Evolutionary conservation across 2,329 filamentous ascomycete genomes (phyloP), one percentile per base, ranked within the genome.

Genomic region (Colletotrichum sp.): DNA sequence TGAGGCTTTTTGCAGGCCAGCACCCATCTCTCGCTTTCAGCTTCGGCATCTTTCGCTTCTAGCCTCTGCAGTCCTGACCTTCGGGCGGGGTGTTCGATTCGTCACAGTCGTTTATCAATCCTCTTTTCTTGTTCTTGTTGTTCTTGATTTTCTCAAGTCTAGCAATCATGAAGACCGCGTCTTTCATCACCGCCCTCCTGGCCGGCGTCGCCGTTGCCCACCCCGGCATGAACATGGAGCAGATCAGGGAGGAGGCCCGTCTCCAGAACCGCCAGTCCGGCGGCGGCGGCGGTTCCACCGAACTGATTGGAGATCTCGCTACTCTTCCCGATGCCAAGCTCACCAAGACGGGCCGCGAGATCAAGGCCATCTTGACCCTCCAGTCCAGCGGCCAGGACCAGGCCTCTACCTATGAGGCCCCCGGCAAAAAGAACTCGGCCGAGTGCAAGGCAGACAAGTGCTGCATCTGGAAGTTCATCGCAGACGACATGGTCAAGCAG

Each of bases 381-480:
- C 34, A 73, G 60, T 80, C 79, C 7, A 81, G 80, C 15, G 79
- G 80, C 68, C 79, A 81, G 8, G 81, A 80, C 48, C 26, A 64
- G 24, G 48, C 55, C 0, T 65, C 67, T 16, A 66, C 59, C 18
- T 78, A 76, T 44, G 71, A 75, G 12, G 71, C 75, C 2, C 80
- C 82, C 34, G 65, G 79, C 8, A 28, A 24, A 2, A 75, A 71
- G 39, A 80, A 79, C 36, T 81, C 83, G 8, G 66, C 76, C 2
- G 80, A 79, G 2, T 87, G 85, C 77, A 79, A 78, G 48, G 75
- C 80, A 22, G 86, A 88, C 64, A 84, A 85, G 2, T 88, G 87
- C 80, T 88, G 86, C 75, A 81, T 87, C 32, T 88, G 86, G 87
- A 83, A 85, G 75, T 83, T 86, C 79, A 84, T 88, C 70, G 82